Evolutionary conservation across 2,329 filamentous ascomycete species (phyloP).

Genomic region (Sphaerulina populicola): DNA sequence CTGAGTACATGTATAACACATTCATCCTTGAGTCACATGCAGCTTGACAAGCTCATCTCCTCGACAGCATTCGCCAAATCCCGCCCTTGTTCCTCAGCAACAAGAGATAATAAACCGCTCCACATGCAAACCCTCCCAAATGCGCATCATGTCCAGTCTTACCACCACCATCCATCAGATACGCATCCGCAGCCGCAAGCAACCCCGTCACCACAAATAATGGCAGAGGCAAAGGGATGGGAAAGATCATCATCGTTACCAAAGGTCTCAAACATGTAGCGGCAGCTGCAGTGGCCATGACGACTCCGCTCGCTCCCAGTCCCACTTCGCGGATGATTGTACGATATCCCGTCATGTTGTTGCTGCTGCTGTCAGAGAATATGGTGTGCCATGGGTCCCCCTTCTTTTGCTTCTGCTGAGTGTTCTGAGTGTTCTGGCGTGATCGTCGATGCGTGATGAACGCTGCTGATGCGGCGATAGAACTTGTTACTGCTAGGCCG

Average conservation of each 20-base stretch:
- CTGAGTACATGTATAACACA: too few relatives aligned
- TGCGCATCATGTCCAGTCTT: conserved; percentile 39
- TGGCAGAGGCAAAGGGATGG: conserved; percentile 36
- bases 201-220: conserved; percentile 33
- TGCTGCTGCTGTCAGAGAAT: background rate
- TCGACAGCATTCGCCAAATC: background rate
- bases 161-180: conserved; percentile 30
- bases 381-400: background rate
- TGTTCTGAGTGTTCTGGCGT: background rate
- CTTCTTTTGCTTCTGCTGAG: background rate
- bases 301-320: conserved; percentile 37
- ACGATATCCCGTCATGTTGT: background rate
- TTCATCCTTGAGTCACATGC: background rate
- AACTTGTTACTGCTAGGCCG: conserved; percentile 23
- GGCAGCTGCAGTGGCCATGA: conserved; percentile 36
- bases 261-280: conserved; percentile 36
- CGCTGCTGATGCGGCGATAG: conserved; percentile 20
- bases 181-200: conserved; percentile 36
- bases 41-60: background rate
- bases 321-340: background rate
- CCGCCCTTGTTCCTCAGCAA: conserved; percentile 3
- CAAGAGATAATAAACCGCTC: conserved; percentile 28
- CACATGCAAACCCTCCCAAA: conserved; percentile 39
- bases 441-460: conserved; percentile 19
- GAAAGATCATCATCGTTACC: conserved; percentile 32